phyloP scores from a whole-genome alignment of 2,329 filamentous ascomycete genomes.

The Metarhizium guizhouense region DNA sequence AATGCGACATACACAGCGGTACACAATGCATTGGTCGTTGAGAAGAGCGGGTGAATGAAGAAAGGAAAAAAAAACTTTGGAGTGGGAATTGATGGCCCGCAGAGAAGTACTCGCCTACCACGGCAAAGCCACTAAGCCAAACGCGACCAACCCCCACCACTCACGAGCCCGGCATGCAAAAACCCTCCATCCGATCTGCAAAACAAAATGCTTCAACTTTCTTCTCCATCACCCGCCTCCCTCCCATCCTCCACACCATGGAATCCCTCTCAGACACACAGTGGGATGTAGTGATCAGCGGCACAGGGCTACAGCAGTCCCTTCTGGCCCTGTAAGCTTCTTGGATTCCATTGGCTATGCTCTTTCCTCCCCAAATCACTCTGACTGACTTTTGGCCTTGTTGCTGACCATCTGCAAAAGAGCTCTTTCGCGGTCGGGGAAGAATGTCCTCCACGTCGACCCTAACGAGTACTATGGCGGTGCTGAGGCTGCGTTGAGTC shows the following conservation, averaged over 20 bases:
- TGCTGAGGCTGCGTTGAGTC: conserved; percentile 72
- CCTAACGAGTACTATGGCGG: conserved; percentile 83
- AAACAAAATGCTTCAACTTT: conserved; percentile 9
- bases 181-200: conserved; percentile 7
- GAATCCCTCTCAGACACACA: conserved; percentile 64
- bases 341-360: conserved; percentile 20
- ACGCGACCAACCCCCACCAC: conserved; percentile 1
- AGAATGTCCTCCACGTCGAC: conserved; percentile 86
- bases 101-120: conserved; percentile 19
- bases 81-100: conserved; percentile 8
- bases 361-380: neutral
- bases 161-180: conserved; percentile 8
- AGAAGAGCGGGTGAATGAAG: conserved; percentile 19
- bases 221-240: conserved; percentile 7
- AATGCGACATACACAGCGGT: conserved; percentile 38
- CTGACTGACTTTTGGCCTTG: conserved; percentile 17
- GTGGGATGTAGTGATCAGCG: conserved; percentile 74
- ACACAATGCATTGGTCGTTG: conserved; percentile 20
- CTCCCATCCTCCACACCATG: conserved; percentile 38
- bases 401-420: conserved; percentile 42
- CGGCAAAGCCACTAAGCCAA: conserved; percentile 3
- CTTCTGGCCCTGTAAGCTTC: conserved; percentile 64
- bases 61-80: conserved; percentile 8
- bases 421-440: conserved; percentile 83
- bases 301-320: conserved; percentile 70